A percentile compares a stretch with the other conserved stretches of the same genome.
These are phyloP conservation scores for Claviceps citrina DNA, from an alignment of 2,329 filamentous ascomycete genomes.

Conservation along the genomic window DNA sequence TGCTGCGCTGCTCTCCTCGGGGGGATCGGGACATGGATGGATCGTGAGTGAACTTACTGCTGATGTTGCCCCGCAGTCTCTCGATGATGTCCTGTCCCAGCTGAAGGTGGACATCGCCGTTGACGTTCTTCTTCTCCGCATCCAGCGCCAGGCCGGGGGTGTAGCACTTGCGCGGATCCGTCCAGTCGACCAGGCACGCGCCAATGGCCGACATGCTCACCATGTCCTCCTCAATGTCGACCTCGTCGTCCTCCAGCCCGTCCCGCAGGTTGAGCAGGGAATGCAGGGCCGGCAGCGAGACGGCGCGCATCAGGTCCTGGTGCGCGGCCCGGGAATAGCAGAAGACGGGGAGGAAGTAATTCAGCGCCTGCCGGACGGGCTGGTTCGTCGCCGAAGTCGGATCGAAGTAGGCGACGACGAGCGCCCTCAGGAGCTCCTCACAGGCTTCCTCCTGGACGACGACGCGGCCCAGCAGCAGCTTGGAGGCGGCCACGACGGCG, in stretches of 20 bases:
- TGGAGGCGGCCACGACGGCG: conserved; percentile 68
- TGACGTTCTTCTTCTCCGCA: conserved; percentile 46
- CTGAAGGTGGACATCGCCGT: conserved; percentile 65
- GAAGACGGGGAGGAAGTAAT: conserved; percentile 90
- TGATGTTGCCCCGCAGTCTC: conserved; percentile 49
- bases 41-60: conserved; percentile 37
- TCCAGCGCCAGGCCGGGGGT: conserved; percentile 35
- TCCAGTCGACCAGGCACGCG: conserved; percentile 83
- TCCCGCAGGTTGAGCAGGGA: conserved; percentile 59
- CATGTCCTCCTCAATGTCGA: conserved; percentile 62
- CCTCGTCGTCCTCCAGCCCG: conserved; percentile 58
- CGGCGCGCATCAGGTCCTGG: conserved; percentile 61
- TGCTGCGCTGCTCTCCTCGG: background rate
- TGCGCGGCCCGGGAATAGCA: conserved; percentile 75
- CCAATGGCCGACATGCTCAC: conserved; percentile 65
- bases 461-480: conserved; percentile 68
- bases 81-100: conserved; percentile 67
- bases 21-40: too few relatives aligned
- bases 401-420: conserved; percentile 80
- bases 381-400: conserved; percentile 69
- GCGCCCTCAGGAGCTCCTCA: conserved; percentile 64
- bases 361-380: conserved; percentile 68
- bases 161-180: conserved; percentile 70
- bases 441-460: conserved; percentile 54
- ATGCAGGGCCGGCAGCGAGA: conserved; percentile 61